A percentile compares a stretch with the other conserved stretches of the same genome.
These are phyloP conservation scores for Cucurbitaria berberidis DNA, from an alignment of 2,329 filamentous ascomycete genomes.

Conservation along the genomic window DNA sequence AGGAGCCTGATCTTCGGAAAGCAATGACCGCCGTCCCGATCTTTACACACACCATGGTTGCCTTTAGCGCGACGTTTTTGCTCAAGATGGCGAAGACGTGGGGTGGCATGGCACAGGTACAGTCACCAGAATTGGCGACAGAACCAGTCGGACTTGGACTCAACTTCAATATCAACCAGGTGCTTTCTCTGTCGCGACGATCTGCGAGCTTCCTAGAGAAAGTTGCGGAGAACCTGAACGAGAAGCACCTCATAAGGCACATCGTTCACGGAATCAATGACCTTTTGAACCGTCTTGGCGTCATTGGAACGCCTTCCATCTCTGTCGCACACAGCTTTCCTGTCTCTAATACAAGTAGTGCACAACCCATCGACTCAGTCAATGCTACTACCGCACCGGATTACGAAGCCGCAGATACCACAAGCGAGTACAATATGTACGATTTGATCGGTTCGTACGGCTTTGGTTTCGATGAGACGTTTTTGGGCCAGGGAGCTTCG, in stretches of 20 bases:
- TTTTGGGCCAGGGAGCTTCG: conserved; percentile 37
- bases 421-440: conserved; percentile 34
- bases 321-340: neutral
- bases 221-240: conserved; percentile 36
- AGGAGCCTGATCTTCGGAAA: conserved; percentile 53
- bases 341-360: neutral
- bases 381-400: conserved; percentile 1
- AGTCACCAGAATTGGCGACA: conserved; percentile 33
- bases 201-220: conserved; percentile 34
- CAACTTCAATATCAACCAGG: conserved; percentile 41
- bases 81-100: conserved; percentile 57
- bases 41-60: conserved; percentile 61
- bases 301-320: conserved; percentile 24
- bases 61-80: conserved; percentile 60
- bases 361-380: conserved; percentile 4
- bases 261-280: conserved; percentile 40
- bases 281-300: conserved; percentile 34
- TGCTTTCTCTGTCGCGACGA: conserved; percentile 33
- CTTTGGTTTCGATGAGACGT: conserved; percentile 42
- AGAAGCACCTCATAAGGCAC: conserved; percentile 38
- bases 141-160: conserved; percentile 36
- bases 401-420: conserved; percentile 1
- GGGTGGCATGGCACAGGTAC: conserved; percentile 43
- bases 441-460: conserved; percentile 41
- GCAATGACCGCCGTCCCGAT: conserved; percentile 56